Evolutionary conservation across 371 early-diverging fungal species (phyloP), one percentile per base, ranked within the genome.

Genomic region (Fennellomyces sp.): DNA sequence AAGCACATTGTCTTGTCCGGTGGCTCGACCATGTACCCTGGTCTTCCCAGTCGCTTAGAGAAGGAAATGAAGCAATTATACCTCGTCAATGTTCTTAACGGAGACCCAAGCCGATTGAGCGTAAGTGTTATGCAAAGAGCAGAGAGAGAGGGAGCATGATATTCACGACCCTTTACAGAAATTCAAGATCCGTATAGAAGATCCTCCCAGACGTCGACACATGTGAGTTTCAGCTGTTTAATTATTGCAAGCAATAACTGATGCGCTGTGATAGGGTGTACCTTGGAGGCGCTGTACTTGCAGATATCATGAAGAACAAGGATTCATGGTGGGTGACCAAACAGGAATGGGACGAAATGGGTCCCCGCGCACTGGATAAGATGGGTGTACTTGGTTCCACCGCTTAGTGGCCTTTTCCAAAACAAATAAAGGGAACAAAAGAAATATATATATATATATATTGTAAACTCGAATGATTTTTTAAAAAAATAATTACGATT

Each of bases 21-120:
- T 59, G 99, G 99, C 25, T 91, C 96, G 2, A 93, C 98, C 59
- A 96, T 98, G 97, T 98, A 97, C 73, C 95, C 97, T 15, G 99
- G 99, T 58, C 83, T 97, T 45, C 97, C 97, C 29, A 88, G 88
- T 71, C 92, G 99, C 42, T 81, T 98, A 42, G 97, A 97, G 76
- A 97, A 97, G 85, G 99, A 98, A 78, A 78, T 97, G 67, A 97
- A 97, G 73, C 96, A 97, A 78, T 79, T 98, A 41, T 98, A 97
- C 72, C 81, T 97, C 56, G 85, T 88, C 35, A 85, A 88, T 42
- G 94, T 95, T 15, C 86, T 97, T 52, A 82, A 90, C 59, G 94
- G 93, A 17, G 96, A 98, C 73, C 80, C 76, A 12, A 81, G 85
- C 25, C 83, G 95, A 55, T 87, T 97, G 61, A 86, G 80, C 73